Conservation (phyloP, 106 monocot species). For the Dendrobium officinale region DNA sequence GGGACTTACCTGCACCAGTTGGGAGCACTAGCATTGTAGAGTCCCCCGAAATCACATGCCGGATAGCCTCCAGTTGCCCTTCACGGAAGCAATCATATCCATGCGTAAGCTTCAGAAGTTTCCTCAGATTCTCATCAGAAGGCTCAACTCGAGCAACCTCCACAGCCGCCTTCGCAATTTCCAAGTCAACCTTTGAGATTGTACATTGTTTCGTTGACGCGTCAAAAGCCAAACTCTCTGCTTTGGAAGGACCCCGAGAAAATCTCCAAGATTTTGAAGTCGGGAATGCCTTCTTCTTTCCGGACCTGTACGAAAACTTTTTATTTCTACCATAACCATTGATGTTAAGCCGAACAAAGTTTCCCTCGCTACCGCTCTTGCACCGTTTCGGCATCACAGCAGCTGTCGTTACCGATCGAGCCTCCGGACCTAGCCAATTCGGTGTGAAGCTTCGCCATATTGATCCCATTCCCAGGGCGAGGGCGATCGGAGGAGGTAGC, state of each 20-base stretch:
- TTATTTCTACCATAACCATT: conserved; percentile 59
- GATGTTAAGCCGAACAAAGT: conserved; percentile 81
- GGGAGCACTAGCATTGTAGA: conserved; percentile 90
- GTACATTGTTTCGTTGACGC: conserved; percentile 9
- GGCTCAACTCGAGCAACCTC: conserved; percentile 36
- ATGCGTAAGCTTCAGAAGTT: conserved; percentile 61
- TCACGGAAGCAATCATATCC: conserved; percentile 84
- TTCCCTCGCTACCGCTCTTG: conserved; percentile 46
- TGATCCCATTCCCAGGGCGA: conserved; percentile 2
- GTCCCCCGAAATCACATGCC: conserved; percentile 47
- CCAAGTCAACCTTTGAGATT: not conserved
- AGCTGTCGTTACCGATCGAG: conserved; percentile 11
- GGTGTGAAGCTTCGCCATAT: conserved; percentile 14
- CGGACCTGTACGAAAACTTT: conserved; percentile 26
- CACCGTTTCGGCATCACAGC: conserved; percentile 22
- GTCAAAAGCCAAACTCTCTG: conserved; percentile 19
- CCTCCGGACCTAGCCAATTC: conserved; percentile 20
- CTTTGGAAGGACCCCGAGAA: conserved; percentile 22
- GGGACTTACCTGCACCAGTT: conserved; percentile 92
- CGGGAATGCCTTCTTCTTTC: conserved; percentile 18
- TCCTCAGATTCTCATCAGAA: conserved; percentile 57
- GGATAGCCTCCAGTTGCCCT: conserved; percentile 77
- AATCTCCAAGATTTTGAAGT: conserved; percentile 17
- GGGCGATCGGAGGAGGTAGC: not conserved
- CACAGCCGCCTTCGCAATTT: conserved; percentile 34